Base-by-base conservation (phyloP, 805 yeast genomes). In the Yarrowia yakushimensis region DNA sequence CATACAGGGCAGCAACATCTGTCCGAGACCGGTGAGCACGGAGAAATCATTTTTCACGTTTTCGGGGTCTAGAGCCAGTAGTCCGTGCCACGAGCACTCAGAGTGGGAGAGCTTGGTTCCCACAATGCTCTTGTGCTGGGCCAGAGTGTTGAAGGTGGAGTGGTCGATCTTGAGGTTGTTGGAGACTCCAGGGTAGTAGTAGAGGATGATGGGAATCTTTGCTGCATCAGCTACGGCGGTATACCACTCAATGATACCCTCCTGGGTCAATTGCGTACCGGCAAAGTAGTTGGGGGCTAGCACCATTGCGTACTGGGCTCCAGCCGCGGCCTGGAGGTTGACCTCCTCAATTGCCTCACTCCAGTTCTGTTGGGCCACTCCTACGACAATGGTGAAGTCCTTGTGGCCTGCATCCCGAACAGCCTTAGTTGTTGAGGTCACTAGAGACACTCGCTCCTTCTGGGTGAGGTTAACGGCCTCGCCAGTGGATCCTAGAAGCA, bases 51-150 rank as follows among this genome's bases (percentile, higher is more conserved):
- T 76, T 30, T 70, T 67, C 52, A 68, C 66, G 62, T 80, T 75
- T 39, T 71, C 74, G 42, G 77, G 76, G 67, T 77, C 76, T 25
- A 76, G 72, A 1, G 82, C 81, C 41, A 82, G 73, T 64, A 78
- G 70, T 27, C 79, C 74, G 67, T 80, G 79, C 55, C 77, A 77
- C 22, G 82, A 74, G 36, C 82, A 77, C 68, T 82, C 81, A 31
- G 79, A 81, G 68, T 82, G 81, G 6, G 84, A 77, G 65, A 81
- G 72, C 71, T 82, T 82, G 66, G 79, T 74, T 18, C 86, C 85
- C 28, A 81, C 73, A 65, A 72, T 78, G 67, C 80, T 80, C 62
- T 76, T 74, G 68, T 79, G 81, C 23, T 72, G 75, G 41, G 81
- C 76, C 42, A 81, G 76, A 63, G 73, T 74, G 46, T 70, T 72